Evolutionary conservation across 306 rosid genomes (phyloP), one percentile per base, ranked within the genome.

Genomic region (Begonia loranthoides): DNA sequence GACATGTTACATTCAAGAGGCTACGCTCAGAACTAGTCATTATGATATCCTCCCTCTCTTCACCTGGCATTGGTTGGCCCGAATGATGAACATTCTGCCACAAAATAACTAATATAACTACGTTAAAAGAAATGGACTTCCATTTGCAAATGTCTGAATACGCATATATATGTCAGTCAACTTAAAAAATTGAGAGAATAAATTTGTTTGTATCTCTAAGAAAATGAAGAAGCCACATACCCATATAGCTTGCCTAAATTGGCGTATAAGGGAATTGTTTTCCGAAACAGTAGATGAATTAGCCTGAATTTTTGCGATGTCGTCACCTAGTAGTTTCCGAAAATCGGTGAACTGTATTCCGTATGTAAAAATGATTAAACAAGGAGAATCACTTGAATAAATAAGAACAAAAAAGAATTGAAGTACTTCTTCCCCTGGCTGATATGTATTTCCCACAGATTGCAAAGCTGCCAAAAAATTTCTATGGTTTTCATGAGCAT

Each of bases 11-110:
- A 69, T 90, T 90, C 64, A 79, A 73, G 60, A 90, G 64, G 62
- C 55, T 70, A 66, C 80, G 38, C 59, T 90, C 86, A 43, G 90
- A 82, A 62, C 78, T 74, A 52, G 95, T 90, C 95, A 90, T 86
- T 56, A 86, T 74, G 57, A 90, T 70, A 52, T 90, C 99, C 65
- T 90, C 99, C 67, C 68, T 81, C 68, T 86, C 99, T 40, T 90
- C 99, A 49, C 92, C 99, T 16, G 92, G 92, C 92, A 90, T 82
- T 51, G 87, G 87, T 49, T 86, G 83, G 49, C 99, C 99, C 13
- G 44, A 43, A 49, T 90, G 94, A 80, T 86, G 94, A 68, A 90
- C 95, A 39, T 80, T 85, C 99, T 90, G 71, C 72, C 68, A 66
- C 47, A 72, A 69, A 48, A 68, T 41, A 61, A 45, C 56, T 41